A percentile compares a stretch with the other conserved stretches of the same genome.
These are phyloP conservation scores for Candida freyschussii DNA, from an alignment of 1,139 yeast species.

Conservation along the genomic window DNA sequence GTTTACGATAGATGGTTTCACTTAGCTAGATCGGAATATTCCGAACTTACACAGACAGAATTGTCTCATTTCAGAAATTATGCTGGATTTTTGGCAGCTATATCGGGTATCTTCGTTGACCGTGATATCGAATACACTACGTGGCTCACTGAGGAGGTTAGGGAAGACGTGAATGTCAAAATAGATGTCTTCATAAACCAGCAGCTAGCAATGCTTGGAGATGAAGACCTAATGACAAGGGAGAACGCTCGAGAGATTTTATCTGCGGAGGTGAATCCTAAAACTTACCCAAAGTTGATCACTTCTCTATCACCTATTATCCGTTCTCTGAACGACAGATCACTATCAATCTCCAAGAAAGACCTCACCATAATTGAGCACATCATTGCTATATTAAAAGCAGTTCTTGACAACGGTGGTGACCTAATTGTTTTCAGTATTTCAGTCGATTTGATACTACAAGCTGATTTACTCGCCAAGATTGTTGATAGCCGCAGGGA, in stretches of 20 bases:
- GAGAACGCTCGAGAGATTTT: conserved; percentile 46
- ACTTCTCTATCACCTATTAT: conserved; percentile 27
- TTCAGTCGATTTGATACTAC: conserved; percentile 37
- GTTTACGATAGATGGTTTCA: conserved; percentile 53
- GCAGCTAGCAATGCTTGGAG: conserved; percentile 40
- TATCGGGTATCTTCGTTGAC: conserved; percentile 49
- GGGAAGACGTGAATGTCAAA: conserved; percentile 36
- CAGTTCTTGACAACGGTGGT: conserved; percentile 38
- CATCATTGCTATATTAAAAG: conserved; percentile 35
- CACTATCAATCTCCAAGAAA: conserved; percentile 17
- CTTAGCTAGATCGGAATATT: conserved; percentile 25
- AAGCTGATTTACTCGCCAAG: conserved; percentile 33
- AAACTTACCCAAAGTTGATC: conserved; percentile 37
- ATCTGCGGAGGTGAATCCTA: conserved; percentile 40
- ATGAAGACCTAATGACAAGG: conserved; percentile 47
- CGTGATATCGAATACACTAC: conserved; percentile 28
- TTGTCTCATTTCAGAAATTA: conserved; percentile 47
- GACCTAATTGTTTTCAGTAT: conserved; percentile 33
- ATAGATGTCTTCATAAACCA: conserved; percentile 45
- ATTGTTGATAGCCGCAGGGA: conserved; percentile 32
- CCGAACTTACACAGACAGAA: conserved; percentile 26
- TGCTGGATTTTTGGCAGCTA: conserved; percentile 57
- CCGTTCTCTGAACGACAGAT: conserved; percentile 19
- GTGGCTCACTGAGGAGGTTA: conserved; percentile 25
- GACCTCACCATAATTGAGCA: conserved; percentile 37